phyloP scores from a whole-genome alignment of 2,329 filamentous ascomycete species.

The Ascochyta clinopodiicola region DNA sequence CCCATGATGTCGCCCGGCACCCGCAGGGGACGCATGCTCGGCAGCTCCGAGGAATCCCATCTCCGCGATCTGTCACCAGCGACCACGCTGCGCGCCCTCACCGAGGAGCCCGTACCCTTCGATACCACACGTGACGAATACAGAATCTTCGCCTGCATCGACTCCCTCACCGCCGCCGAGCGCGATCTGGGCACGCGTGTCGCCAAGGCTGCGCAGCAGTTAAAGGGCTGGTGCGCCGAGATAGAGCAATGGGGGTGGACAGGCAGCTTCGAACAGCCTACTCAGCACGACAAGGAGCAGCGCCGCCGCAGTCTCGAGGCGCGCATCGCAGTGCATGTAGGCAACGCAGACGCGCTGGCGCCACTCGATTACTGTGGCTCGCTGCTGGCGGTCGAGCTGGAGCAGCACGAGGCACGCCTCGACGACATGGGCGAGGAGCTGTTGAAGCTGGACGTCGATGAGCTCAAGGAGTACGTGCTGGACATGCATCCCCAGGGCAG shows the following conservation, averaged over 20 bases:
- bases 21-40: conserved; percentile 33
- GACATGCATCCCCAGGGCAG: conserved; percentile 70
- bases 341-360: conserved; percentile 30
- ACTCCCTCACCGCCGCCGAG: conserved; percentile 68
- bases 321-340: conserved; percentile 41
- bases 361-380: conserved; percentile 70
- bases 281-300: conserved; percentile 32
- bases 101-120: conserved; percentile 53
- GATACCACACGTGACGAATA: conserved; percentile 51
- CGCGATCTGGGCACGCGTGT: conserved; percentile 74
- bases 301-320: conserved; percentile 41
- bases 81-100: conserved; percentile 52
- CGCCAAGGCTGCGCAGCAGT: conserved; percentile 72
- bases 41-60: conserved; percentile 40
- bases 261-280: conserved; percentile 54
- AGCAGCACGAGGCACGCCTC: conserved; percentile 73
- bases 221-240: conserved; percentile 79
- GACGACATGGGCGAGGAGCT: conserved; percentile 75
- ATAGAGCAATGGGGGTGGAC: conserved; percentile 68
- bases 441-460: conserved; percentile 76
- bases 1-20: conserved; percentile 44
- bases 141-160: conserved; percentile 61
- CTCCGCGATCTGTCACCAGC: conserved; percentile 50
- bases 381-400: conserved; percentile 68
- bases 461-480: conserved; percentile 87